A percentile compares a stretch with the other conserved stretches of the same genome.
Conservation (phyloP, 2,329 filamentous ascomycete genomes). For the Hysterium pulicare region DNA sequence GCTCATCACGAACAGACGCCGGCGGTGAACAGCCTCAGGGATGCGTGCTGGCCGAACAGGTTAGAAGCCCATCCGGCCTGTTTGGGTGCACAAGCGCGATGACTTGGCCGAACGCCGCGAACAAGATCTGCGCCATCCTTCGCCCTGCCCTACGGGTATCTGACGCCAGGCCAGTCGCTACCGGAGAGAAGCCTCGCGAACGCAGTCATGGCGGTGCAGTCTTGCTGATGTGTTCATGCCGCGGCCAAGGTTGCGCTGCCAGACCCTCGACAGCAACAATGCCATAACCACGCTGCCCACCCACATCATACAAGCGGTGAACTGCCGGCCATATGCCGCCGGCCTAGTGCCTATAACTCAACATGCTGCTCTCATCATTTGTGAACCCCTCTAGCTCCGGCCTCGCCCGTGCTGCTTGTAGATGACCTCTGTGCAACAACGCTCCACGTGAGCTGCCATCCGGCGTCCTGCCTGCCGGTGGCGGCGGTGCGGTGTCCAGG, state of each 20-base stretch:
- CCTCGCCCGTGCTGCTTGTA: conserved; percentile 22
- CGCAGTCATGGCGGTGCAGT: conserved; percentile 28
- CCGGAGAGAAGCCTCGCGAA: conserved; percentile 28
- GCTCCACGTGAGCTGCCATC: conserved; percentile 26
- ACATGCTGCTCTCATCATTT: too few species aligned
- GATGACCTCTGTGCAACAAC: conserved; percentile 9
- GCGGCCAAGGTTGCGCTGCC: neutral
- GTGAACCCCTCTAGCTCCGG: conserved; percentile 28
- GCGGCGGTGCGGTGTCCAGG: conserved; percentile 26
- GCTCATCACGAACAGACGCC: conserved; percentile 29
- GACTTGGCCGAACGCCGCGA: conserved; percentile 23
- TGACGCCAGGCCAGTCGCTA: conserved; percentile 33
- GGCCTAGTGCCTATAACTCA: too few species aligned
- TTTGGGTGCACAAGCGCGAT: conserved; percentile 23
- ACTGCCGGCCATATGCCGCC: conserved; percentile 20
- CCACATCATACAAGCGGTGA: conserved; percentile 23
- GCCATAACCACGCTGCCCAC: conserved; percentile 8
- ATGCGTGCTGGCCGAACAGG: conserved; percentile 21
- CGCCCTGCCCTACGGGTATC: conserved; percentile 23
- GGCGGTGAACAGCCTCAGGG: conserved; percentile 39
- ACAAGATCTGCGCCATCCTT: neutral
- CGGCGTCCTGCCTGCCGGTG: conserved; percentile 11
- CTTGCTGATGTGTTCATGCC: conserved; percentile 34
- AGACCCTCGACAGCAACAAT: conserved; percentile 11
- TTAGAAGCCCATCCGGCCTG: too few species aligned